These are phyloP conservation scores for Canariomyces notabilis DNA, from an alignment of 2,329 filamentous ascomycete species.

Conservation along the genomic window DNA sequence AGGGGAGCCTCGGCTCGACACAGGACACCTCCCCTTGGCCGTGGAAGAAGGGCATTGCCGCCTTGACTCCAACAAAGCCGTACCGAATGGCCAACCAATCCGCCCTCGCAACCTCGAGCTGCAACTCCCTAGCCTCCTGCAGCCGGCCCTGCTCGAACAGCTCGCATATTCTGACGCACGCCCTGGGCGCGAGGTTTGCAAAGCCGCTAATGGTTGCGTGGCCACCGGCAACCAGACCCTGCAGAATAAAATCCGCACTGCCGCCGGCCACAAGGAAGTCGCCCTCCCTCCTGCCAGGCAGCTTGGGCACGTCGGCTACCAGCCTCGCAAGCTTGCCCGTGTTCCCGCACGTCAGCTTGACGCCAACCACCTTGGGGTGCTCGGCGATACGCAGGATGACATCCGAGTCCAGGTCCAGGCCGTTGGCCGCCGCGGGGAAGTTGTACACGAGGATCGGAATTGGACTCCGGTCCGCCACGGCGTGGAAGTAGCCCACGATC, in stretches of 20 bases:
- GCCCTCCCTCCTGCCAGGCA: constrained; percentile 13
- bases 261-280: constrained; percentile 66
- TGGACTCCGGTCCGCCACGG: constrained; percentile 47
- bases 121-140: constrained; percentile 57
- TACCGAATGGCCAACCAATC: constrained; percentile 44
- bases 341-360: constrained; percentile 52
- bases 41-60: constrained; percentile 38
- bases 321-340: constrained; percentile 53
- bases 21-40: constrained; percentile 30
- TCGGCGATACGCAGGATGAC: constrained; percentile 41
- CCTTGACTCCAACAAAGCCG: constrained; percentile 47
- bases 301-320: constrained; percentile 38
- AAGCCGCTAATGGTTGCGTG: constrained; percentile 68
- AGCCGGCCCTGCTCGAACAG: constrained; percentile 55
- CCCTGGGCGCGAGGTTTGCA: constrained; percentile 60
- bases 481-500: constrained; percentile 54
- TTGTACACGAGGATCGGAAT: constrained; percentile 53
- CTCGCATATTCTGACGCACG: constrained; percentile 57
- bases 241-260: constrained; percentile 68
- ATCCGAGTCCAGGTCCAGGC: constrained; percentile 49
- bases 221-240: constrained; percentile 64
- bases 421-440: constrained; percentile 48
- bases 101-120: constrained; percentile 40
- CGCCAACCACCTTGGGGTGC: constrained; percentile 51
- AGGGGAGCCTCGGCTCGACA: constrained; percentile 37